A percentile compares a stretch with the other conserved stretches of the same genome.
Evolutionary conservation across 2,329 filamentous ascomycete genomes (phyloP).

Genomic region (Fusarium mangiferae): DNA sequence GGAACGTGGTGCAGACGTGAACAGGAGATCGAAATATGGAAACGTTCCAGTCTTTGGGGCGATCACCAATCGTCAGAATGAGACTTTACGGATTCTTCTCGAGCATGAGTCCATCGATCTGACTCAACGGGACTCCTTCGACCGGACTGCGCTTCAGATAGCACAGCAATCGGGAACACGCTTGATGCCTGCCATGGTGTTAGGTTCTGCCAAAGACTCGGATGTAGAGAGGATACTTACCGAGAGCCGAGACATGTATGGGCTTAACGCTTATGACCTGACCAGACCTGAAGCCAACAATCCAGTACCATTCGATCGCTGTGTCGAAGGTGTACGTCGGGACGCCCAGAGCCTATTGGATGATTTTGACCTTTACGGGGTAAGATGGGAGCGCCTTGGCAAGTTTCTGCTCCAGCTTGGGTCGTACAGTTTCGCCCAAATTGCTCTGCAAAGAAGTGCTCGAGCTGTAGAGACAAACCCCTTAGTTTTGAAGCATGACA

Average conservation of each 20-base stretch:
- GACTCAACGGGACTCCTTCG: conserved; percentile 18
- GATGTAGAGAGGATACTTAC: conserved; percentile 4
- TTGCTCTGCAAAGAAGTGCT: conserved; percentile 20
- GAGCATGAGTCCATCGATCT: conserved; percentile 17
- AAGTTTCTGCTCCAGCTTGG: conserved; percentile 21
- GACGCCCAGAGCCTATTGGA: conserved; percentile 18
- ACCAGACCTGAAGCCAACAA: neutral
- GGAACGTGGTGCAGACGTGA: conserved; percentile 25
- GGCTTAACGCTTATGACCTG: conserved; percentile 14
- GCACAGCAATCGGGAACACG: conserved; percentile 10
- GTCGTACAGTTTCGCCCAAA: conserved; percentile 19
- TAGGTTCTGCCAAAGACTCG: conserved; percentile 10
- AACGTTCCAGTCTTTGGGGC: conserved; percentile 21
- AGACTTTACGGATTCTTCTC: conserved; percentile 9
- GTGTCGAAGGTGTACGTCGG: conserved; percentile 11
- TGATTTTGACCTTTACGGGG: neutral
- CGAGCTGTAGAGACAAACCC: conserved; percentile 8
- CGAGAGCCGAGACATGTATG: conserved; percentile 25
- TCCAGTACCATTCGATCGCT: neutral
- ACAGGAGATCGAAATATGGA: conserved; percentile 11
- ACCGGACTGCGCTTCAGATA: conserved; percentile 19
- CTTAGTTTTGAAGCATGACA: conserved; percentile 13
- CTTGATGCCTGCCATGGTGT: conserved; percentile 16
- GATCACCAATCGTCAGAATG: conserved; percentile 13
- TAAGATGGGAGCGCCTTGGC: conserved; percentile 20